Conservation (phyloP, 1,284 basidiomycete species). For the Cutaneotrichosporon sp. region DNA sequence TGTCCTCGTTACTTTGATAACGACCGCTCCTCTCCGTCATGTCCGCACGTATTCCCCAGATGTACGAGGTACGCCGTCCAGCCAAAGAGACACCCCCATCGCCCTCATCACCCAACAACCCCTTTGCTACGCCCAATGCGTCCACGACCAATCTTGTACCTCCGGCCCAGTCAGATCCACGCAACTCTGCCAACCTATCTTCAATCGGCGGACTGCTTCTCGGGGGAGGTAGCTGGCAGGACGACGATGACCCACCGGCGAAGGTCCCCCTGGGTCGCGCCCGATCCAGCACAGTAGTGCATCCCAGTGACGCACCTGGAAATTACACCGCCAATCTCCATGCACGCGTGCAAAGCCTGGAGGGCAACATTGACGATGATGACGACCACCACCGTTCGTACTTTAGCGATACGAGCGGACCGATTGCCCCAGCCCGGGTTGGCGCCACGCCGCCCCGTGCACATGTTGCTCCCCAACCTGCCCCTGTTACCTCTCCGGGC, state of each 20-base stretch:
- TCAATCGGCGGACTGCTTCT: conserved; percentile 18
- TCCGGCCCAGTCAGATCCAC: neutral
- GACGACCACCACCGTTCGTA: neutral
- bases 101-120: neutral
- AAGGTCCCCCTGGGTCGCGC: neutral
- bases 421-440: neutral
- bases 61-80: conserved; percentile 3
- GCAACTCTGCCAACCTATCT: conserved; percentile 12
- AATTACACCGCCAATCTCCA: conserved; percentile 1
- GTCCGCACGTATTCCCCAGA: conserved; percentile 13
- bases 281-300: conserved; percentile 1
- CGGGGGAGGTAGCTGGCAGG: neutral
- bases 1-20: no score
- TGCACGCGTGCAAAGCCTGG: conserved; percentile 6
- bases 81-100: neutral
- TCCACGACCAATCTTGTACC: neutral
- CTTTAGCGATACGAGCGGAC: neutral
- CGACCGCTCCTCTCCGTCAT: neutral
- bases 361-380: neutral
- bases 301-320: no score
- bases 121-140: neutral
- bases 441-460: neutral
- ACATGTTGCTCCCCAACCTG: neutral
- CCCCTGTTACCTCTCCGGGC: no score
- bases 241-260: conserved; percentile 2